These are phyloP conservation scores for Umbelopsis sp. DNA, from an alignment of 371 early-diverging fungal species.

Conservation along the genomic window DNA sequence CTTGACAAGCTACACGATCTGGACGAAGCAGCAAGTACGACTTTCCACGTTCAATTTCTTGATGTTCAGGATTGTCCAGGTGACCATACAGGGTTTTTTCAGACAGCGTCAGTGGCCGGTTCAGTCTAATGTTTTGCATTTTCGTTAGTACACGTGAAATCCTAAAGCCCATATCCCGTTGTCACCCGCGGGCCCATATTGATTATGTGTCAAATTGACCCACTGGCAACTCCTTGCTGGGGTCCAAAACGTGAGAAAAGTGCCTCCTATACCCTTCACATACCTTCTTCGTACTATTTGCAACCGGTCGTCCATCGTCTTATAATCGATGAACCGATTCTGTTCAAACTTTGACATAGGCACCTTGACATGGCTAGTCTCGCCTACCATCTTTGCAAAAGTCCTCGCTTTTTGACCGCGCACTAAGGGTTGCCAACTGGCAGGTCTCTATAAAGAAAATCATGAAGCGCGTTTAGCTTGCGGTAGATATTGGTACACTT, in stretches of 20 bases:
- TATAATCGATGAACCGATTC: background rate
- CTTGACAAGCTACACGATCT: constrained; percentile 96
- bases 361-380: background rate
- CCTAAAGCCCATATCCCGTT: background rate
- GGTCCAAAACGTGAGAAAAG: background rate
- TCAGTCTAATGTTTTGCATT: constrained; percentile 47
- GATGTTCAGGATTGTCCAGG: constrained; percentile 86
- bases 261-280: background rate
- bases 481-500: no score
- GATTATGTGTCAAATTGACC: no score
- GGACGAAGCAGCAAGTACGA: constrained; percentile 92
- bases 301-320: constrained; percentile 5
- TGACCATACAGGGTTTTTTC: constrained; percentile 97
- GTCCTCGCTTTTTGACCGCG: background rate
- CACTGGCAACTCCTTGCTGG: background rate
- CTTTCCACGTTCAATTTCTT: constrained; percentile 82
- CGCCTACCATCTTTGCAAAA: constrained; percentile 2
- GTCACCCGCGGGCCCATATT: constrained; percentile 1
- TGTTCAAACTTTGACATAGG: constrained; percentile 12
- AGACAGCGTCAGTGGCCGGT: constrained; percentile 86
- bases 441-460: background rate
- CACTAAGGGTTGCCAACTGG: background rate
- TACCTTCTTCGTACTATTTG: constrained; percentile 9
- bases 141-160: constrained; percentile 11
- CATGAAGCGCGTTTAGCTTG: background rate